Conservation (phyloP, 306 rosid genomes). For the Castanea sativa region DNA sequence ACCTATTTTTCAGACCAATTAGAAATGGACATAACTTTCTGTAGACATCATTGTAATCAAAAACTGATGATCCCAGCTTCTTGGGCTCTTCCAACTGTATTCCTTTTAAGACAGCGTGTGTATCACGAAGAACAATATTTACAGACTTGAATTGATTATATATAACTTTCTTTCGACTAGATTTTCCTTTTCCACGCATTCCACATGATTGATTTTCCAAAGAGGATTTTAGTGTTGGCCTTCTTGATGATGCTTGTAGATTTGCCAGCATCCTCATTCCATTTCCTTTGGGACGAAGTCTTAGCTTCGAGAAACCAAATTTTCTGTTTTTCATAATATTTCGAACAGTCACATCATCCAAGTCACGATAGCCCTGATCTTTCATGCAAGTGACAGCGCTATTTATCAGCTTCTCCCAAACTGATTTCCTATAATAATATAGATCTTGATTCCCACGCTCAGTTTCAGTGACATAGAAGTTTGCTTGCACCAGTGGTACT, state of each 20-base stretch:
- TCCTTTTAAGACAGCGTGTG: slow-evolving; percentile 63
- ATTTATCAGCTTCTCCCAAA: slow-evolving; percentile 70
- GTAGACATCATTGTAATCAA: slow-evolving; percentile 84
- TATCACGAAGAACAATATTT: slow-evolving; percentile 63
- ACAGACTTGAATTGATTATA: slow-evolving; percentile 56
- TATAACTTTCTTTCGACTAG: slow-evolving; percentile 2
- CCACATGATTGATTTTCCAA: slow-evolving; percentile 28
- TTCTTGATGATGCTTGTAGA: slow-evolving; percentile 67
- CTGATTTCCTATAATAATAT: slow-evolving; percentile 63
- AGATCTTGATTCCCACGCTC: slow-evolving; percentile 65
- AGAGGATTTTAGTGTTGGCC: slow-evolving; percentile 30
- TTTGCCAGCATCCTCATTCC: slow-evolving; percentile 88
- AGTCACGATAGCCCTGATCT: slow-evolving; percentile 41
- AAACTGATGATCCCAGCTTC: slow-evolving; percentile 84
- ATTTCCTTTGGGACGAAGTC: slow-evolving; percentile 74
- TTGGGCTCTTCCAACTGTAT: slow-evolving; percentile 57
- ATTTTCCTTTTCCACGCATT: slow-evolving; percentile 13
- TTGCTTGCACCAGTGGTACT: slow-evolving; percentile 77
- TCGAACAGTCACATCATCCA: slow-evolving; percentile 55
- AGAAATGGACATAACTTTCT: slow-evolving; percentile 60
- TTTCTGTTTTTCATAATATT: slow-evolving; percentile 56
- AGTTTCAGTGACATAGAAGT: slow-evolving; percentile 86
- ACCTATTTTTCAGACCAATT: slow-evolving; percentile 41
- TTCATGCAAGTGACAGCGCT: slow-evolving; percentile 51
- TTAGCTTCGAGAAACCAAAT: slow-evolving; percentile 92